Base-by-base conservation (phyloP, 441 rosid genomes). In the Breynia disticha region DNA sequence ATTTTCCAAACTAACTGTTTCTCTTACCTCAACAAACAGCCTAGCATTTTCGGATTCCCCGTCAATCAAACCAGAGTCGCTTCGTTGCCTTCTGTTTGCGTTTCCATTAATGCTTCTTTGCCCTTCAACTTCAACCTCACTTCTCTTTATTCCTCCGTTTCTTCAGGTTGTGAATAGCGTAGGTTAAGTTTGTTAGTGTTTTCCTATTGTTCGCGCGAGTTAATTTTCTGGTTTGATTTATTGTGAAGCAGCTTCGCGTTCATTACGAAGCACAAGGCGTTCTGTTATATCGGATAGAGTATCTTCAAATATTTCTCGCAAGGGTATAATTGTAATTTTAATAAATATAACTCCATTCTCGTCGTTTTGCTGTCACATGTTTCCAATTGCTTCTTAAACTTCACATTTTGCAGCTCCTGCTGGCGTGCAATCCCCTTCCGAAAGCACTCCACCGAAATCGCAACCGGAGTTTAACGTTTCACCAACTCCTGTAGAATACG, bases 41-140 rank as follows among this genome's bases (percentile, higher is more conserved):
- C 95, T 52, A 57, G 51, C 55, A 72, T 84, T 66, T 77, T 87
- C 45, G 90, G 96, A 32, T 90, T 90, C 71, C 87, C 90, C n/a
- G 60, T 87, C 67, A 81, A 87, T 66, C 22, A 62, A 63, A 65
- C 86, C 24, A 69, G 81, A 66, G 47, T 85, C 47, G 41, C 60
- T 64, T 80, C 86, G 12, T 72, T 90, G 51, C 66, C 90, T 10
- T 63, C 72, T 20, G 61, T 69, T 53, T 87, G 96, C 43, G 35
- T 48, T 13, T 59, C 58, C 15, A n/a, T 1, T 0, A 61, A 44
- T 1, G 60, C 48, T 17, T 24, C 61, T 8, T 53, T 13, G 48
- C 19, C 55, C 19, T 22, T 18, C 16, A 56, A 21, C 19, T 22
- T 18, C 16, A 56, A 21, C 17, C 28, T 20, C 51, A 12, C 11